Percentiles rank a stretch among this genome's conserved stretches.
phyloP scores from a whole-genome alignment of 495 filamentous ascomycete genomes.

The Talaromyces liani region DNA sequence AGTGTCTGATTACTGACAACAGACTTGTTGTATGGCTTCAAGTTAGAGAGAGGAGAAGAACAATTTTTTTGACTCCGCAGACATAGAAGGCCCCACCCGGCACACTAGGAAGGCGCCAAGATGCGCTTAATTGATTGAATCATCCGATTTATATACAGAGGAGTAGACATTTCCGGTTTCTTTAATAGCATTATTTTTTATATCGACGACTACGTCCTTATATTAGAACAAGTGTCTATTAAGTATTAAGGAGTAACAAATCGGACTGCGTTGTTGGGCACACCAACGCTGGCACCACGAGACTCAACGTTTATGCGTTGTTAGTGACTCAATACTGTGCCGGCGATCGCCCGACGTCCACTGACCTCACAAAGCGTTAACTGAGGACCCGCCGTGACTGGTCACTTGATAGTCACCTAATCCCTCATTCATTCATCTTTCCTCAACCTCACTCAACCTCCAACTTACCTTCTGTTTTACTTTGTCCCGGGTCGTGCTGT shows the following conservation, averaged over 20 bases:
- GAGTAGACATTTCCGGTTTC: too few species aligned
- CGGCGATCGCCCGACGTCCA: background rate
- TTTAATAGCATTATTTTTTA: too few species aligned
- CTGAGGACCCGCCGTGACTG: background rate
- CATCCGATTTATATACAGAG: background rate
- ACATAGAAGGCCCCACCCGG: background rate
- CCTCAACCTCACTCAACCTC: background rate
- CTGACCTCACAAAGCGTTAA: background rate
- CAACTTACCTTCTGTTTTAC: background rate
- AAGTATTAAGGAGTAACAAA: too few species aligned
- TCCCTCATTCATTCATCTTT: background rate
- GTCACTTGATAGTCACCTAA: background rate
- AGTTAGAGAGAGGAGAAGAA: too few species aligned
- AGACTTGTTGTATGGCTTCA: too few species aligned
- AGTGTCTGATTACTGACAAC: background rate
- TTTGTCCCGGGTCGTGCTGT: background rate
- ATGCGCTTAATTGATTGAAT: background rate
- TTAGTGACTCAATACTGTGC: background rate
- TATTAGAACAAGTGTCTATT: too few species aligned
- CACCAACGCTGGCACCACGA: too few species aligned
- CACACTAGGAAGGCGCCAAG: constrained; percentile 2
- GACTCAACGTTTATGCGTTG: background rate
- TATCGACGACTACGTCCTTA: too few species aligned
- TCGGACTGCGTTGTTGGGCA: too few species aligned
- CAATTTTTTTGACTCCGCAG: constrained; percentile 4